phyloP scores from a whole-genome alignment of 352 stramenopile genomes.

The Phytopythium delawarense region DNA sequence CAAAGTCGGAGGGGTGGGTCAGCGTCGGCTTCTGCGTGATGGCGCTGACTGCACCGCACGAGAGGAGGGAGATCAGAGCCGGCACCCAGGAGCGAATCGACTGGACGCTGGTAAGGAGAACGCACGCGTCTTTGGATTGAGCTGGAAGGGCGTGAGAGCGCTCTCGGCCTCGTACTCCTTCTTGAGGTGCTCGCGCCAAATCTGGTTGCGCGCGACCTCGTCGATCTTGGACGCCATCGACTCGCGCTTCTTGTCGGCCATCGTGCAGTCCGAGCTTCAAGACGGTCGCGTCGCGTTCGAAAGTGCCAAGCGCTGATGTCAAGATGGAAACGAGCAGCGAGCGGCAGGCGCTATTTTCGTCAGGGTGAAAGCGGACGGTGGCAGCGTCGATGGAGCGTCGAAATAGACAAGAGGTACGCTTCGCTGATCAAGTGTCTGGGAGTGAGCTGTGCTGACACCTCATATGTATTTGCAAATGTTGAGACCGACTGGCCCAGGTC shows the following conservation, averaged over 20 bases:
- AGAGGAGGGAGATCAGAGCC: neutral
- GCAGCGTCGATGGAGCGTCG: neutral
- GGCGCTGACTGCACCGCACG: slow-evolving; percentile 44
- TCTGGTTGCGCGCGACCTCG: slow-evolving; percentile 83
- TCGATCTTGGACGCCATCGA: slow-evolving; percentile 79
- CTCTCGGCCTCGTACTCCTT: slow-evolving; percentile 80
- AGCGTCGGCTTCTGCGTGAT: slow-evolving; percentile 75
- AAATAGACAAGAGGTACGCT: neutral
- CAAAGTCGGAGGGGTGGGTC: slow-evolving; percentile 73
- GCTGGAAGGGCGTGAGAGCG: slow-evolving; percentile 70
- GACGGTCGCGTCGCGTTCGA: neutral
- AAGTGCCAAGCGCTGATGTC: neutral
- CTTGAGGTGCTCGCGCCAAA: slow-evolving; percentile 86
- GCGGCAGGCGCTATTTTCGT: neutral
- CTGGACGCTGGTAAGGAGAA: neutral
- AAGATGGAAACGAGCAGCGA: neutral
- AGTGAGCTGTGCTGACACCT: neutral
- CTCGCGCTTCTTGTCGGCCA: slow-evolving; percentile 75
- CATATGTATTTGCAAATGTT: slow-evolving; percentile 23
- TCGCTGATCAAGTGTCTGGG: neutral
- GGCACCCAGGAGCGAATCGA: too few species aligned
- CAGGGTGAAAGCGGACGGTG: neutral
- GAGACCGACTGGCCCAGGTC: neutral
- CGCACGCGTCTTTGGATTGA: slow-evolving; percentile 80
- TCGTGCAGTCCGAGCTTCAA: slow-evolving; percentile 9